Conservation (phyloP, 345 rosid genomes). For the Brassica rapa region DNA sequence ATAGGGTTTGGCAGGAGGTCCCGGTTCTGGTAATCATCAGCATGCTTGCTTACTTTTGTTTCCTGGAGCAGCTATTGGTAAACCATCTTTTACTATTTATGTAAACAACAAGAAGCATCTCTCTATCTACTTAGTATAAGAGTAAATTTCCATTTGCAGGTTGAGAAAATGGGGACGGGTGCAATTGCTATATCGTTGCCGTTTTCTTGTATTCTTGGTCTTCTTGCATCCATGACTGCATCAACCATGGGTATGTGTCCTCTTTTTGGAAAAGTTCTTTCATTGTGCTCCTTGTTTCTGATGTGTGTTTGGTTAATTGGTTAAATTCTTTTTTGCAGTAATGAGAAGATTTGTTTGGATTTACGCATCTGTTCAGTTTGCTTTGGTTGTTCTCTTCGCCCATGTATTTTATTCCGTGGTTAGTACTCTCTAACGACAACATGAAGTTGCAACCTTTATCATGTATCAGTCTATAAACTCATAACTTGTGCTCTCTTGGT, state of each 20-base stretch:
- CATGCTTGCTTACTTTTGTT: slow-evolving; percentile 92
- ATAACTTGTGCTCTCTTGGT: background rate
- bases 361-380: slow-evolving; percentile 79
- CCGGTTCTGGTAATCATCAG: slow-evolving; percentile 81
- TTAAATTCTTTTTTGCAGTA: slow-evolving; percentile 46
- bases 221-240: slow-evolving; percentile 80
- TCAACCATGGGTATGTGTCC: slow-evolving; percentile 82
- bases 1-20: slow-evolving; percentile 91
- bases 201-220: slow-evolving; percentile 84
- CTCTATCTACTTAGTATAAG: background rate
- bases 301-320: slow-evolving; percentile 19
- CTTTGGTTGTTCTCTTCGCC: slow-evolving; percentile 78
- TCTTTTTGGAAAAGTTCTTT: background rate
- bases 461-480: too few relatives aligned
- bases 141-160: slow-evolving; percentile 47
- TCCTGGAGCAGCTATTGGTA: slow-evolving; percentile 94
- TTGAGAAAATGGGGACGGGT: slow-evolving; percentile 70
- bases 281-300: slow-evolving; percentile 4
- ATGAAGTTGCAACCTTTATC: too few relatives aligned
- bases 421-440: slow-evolving; percentile 33
- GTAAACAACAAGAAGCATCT: background rate
- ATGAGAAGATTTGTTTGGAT: slow-evolving; percentile 86
- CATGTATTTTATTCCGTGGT: slow-evolving; percentile 85
- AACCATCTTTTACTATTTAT: background rate
- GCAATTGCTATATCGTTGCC: slow-evolving; percentile 94